Conservation (phyloP, 1,139 yeast species). For the Protomyces gravidus region DNA sequence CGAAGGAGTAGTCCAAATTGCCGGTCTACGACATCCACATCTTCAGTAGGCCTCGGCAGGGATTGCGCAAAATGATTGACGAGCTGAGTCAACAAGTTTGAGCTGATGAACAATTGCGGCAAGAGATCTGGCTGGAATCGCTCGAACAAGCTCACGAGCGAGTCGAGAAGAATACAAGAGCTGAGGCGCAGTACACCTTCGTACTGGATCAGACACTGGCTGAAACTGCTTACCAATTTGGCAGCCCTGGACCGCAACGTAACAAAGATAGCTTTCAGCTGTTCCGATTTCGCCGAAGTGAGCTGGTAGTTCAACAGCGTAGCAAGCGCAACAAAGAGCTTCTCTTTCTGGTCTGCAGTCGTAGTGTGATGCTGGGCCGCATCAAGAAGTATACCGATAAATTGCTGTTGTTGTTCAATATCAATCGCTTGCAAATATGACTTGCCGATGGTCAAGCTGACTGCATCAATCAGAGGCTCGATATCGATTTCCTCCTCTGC, state of each 20-base stretch:
- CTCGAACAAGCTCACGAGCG: conserved; percentile 5
- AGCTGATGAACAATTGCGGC: conserved; percentile 1
- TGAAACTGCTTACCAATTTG: neutral
- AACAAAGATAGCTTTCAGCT: neutral
- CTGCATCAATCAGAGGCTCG: neutral
- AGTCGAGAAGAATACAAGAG: conserved; percentile 9
- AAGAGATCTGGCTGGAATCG: neutral
- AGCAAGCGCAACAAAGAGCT: neutral
- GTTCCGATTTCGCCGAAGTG: neutral
- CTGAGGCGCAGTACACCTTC: conserved; percentile 4
- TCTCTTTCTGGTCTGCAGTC: neutral
- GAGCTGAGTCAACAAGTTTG: conserved; percentile 4
- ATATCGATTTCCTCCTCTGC: neutral
- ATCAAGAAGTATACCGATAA: neutral
- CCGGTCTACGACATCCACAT: conserved; percentile 2
- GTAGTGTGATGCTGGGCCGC: neutral
- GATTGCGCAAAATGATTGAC: conserved; percentile 8
- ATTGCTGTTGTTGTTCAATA: neutral
- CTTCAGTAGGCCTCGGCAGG: neutral
- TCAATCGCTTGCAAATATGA: neutral
- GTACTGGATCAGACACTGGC: neutral
- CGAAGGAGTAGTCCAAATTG: conserved; percentile 15
- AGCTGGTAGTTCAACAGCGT: neutral
- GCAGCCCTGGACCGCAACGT: neutral
- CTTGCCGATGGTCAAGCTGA: neutral